These are phyloP conservation scores for Ceratobasidium sp. DNA, from an alignment of 1,284 basidiomycete genomes.

Conservation along the genomic window DNA sequence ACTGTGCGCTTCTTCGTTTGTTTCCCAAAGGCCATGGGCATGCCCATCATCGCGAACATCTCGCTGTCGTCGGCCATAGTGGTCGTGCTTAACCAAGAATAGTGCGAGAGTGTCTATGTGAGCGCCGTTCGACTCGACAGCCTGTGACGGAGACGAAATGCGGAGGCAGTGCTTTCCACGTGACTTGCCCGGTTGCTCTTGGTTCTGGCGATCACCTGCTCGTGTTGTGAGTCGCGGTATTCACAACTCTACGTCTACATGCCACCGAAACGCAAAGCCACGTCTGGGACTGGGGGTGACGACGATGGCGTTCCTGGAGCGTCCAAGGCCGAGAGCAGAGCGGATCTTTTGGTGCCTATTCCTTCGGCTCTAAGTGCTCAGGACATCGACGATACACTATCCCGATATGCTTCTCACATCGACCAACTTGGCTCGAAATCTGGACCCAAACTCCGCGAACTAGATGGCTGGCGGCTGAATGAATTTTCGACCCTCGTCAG, in stretches of 20 bases:
- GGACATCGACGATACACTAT: constrained; percentile 23
- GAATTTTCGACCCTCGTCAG: constrained; percentile 7
- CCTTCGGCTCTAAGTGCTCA: constrained; percentile 19
- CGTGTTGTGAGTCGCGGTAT: neutral
- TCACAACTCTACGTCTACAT: neutral
- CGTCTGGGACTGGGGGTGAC: neutral
- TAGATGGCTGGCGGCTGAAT: constrained; percentile 38
- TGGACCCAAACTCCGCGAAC: constrained; percentile 19
- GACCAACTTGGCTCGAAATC: constrained; percentile 24
- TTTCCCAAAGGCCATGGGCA: constrained; percentile 77
- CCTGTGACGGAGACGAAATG: constrained; percentile 18
- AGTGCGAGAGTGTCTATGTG: neutral
- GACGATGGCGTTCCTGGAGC: neutral
- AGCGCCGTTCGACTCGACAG: neutral
- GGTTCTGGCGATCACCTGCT: constrained; percentile 15
- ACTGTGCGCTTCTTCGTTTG: constrained; percentile 68
- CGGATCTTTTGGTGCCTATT: neutral
- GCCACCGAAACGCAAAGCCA: constrained; percentile 32
- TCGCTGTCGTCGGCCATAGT: constrained; percentile 64
- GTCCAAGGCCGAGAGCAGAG: neutral
- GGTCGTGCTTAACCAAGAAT: neutral
- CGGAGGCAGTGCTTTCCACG: constrained; percentile 26
- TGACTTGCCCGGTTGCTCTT: constrained; percentile 25
- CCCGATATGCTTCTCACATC: constrained; percentile 21
- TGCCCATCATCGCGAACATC: constrained; percentile 80